Evolutionary conservation across 257 asterid species (phyloP).

Genomic region (Solanum verrucosum): DNA sequence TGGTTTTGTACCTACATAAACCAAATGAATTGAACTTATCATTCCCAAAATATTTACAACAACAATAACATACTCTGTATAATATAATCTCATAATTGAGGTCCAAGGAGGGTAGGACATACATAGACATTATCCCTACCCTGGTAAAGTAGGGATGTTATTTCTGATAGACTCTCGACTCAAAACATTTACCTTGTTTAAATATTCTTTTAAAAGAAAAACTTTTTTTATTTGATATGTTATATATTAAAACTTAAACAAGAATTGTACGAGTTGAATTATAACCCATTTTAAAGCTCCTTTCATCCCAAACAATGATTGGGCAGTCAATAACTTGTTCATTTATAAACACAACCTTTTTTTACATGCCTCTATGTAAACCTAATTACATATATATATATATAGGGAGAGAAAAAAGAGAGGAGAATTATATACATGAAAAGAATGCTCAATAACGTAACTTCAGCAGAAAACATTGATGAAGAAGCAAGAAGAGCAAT

Average conservation of each 20-base stretch:
- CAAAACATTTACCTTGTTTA: neutral
- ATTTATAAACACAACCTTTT: neutral
- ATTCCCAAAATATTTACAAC: neutral
- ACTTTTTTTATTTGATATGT: neutral
- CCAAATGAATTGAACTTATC: neutral
- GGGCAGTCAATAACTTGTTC: neutral
- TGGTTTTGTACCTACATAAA: slow-evolving; percentile 44
- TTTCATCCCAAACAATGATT: neutral
- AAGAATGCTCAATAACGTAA: neutral
- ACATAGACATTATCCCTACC: fast-evolving
- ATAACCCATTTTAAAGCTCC: neutral
- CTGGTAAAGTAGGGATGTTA: neutral
- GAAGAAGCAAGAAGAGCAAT: neutral
- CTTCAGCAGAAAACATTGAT: neutral
- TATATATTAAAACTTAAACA: neutral
- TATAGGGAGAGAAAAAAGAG: neutral
- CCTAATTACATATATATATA: neutral
- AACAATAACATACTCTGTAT: neutral
- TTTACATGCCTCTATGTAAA: neutral
- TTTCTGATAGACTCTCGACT: neutral
- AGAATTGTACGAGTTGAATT: neutral
- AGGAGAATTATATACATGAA: neutral
- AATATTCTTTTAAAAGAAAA: neutral
- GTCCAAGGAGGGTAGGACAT: neutral
- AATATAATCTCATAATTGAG: neutral